Conservation (phyloP, 164 flowering plant species). For the Litsea cubeba region DNA sequence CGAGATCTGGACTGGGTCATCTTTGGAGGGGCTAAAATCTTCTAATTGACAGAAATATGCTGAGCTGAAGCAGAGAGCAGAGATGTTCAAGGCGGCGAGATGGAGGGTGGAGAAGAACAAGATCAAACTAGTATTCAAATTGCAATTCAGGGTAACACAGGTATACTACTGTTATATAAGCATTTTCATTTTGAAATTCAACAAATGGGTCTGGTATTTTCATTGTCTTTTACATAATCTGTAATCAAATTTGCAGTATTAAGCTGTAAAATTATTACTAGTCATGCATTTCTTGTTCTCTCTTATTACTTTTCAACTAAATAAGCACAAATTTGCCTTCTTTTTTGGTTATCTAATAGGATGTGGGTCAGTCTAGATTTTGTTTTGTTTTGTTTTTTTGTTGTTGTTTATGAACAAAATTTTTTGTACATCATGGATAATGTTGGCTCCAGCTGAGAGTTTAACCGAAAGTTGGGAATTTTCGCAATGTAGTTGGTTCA, state of each 20-base stretch:
- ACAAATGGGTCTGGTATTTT: not conserved
- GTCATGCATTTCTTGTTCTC: not conserved
- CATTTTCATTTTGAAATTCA: not conserved
- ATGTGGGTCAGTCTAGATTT: not conserved
- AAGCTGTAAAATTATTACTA: not conserved
- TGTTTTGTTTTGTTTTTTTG: too few species aligned
- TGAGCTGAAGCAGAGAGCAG: conserved; percentile 21
- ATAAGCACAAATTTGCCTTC: not conserved
- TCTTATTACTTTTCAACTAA: too few species aligned
- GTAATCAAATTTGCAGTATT: not conserved
- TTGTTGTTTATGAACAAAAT: not conserved
- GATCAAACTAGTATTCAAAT: conserved; percentile 65
- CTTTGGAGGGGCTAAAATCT: not conserved
- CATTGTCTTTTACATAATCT: not conserved
- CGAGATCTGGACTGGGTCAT: not conserved
- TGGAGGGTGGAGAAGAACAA: conserved; percentile 91
- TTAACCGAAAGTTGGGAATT: not conserved
- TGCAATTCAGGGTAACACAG: conserved; percentile 87
- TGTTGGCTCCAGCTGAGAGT: not conserved
- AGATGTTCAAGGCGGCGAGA: conserved; percentile 74
- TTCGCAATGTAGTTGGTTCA: not conserved
- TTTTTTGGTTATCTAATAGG: not conserved
- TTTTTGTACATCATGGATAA: too few species aligned
- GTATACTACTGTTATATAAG: conserved; percentile 23
- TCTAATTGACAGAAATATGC: conserved; percentile 8